phyloP scores from a whole-genome alignment of 805 yeast species.

The Saturnispora serradocipensis region DNA sequence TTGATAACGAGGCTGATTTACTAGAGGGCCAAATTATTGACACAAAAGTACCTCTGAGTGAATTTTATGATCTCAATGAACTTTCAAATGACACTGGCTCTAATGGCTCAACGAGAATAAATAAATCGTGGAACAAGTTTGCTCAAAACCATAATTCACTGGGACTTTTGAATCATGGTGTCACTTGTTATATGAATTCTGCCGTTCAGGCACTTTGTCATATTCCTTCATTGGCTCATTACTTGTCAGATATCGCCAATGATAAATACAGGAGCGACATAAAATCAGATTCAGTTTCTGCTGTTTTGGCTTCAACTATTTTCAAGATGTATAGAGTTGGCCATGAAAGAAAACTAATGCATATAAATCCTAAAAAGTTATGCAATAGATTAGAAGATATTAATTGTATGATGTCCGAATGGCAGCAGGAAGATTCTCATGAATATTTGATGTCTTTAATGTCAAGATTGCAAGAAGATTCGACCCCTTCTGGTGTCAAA shows the following conservation, averaged over 20 bases:
- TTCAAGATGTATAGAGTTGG: slow-evolving; percentile 61
- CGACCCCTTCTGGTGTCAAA: slow-evolving; percentile 84
- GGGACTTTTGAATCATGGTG: slow-evolving; percentile 86
- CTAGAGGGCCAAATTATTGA: slow-evolving; percentile 13
- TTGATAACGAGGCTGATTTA: slow-evolving; percentile 12
- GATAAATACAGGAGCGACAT: slow-evolving; percentile 42
- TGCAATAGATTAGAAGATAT: slow-evolving; percentile 69
- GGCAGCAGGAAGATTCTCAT: slow-evolving; percentile 98
- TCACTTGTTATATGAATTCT: slow-evolving; percentile 93
- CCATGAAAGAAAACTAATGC: slow-evolving; percentile 32
- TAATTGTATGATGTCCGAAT: slow-evolving; percentile 92
- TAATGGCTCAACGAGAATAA: slow-evolving; percentile 45
- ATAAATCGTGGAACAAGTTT: slow-evolving; percentile 64
- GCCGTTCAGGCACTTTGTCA: slow-evolving; percentile 89
- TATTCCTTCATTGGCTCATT: slow-evolving; percentile 84
- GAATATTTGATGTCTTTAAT: slow-evolving; percentile 92
- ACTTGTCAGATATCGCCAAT: slow-evolving; percentile 54
- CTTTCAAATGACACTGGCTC: slow-evolving; percentile 53
- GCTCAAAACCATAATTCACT: slow-evolving; percentile 42
- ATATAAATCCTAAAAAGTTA: slow-evolving; percentile 67
- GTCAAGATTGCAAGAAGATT: slow-evolving; percentile 83
- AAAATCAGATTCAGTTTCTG: slow-evolving; percentile 50
- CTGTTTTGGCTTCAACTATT: slow-evolving; percentile 58
- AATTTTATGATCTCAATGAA: slow-evolving; percentile 55
- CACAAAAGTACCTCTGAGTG: slow-evolving; percentile 20